These are phyloP conservation scores for Ilyonectria destructans DNA, from an alignment of 2,329 filamentous ascomycete genomes.

Conservation along the genomic window DNA sequence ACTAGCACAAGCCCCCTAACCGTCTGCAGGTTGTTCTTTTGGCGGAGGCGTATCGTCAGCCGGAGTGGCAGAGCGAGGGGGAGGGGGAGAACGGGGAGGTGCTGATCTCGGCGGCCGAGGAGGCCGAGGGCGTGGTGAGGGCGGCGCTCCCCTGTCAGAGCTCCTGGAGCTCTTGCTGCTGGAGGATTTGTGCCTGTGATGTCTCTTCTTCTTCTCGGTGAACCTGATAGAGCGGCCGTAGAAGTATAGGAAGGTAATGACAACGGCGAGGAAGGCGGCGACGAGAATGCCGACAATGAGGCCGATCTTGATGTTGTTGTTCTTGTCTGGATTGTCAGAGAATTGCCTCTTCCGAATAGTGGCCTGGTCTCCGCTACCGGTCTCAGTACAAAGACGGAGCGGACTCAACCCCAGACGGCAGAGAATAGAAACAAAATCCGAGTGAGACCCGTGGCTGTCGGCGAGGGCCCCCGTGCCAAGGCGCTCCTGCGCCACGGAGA, in stretches of 20 bases:
- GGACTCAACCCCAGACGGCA: slow-evolving; percentile 28
- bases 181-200: slow-evolving; percentile 47
- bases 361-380: neutral
- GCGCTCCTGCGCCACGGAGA: slow-evolving; percentile 26
- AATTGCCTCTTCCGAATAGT: slow-evolving; percentile 45
- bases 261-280: slow-evolving; percentile 57
- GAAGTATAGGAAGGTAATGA: slow-evolving; percentile 57
- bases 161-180: slow-evolving; percentile 54
- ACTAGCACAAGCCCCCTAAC: slow-evolving; percentile 10
- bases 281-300: slow-evolving; percentile 61
- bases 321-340: slow-evolving; percentile 48
- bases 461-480: slow-evolving; percentile 28
- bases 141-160: slow-evolving; percentile 45
- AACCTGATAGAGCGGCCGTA: slow-evolving; percentile 59
- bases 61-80: slow-evolving; percentile 25
- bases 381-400: slow-evolving; percentile 10
- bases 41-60: slow-evolving; percentile 15
- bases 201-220: slow-evolving; percentile 49
- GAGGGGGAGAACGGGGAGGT: slow-evolving; percentile 26
- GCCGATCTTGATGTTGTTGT: slow-evolving; percentile 61
- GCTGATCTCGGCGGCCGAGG: slow-evolving; percentile 22
- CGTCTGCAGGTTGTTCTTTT: slow-evolving; percentile 36
- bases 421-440: slow-evolving; percentile 8
- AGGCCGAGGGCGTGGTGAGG: slow-evolving; percentile 15
- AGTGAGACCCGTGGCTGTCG: slow-evolving; percentile 29